Percentiles rank a stretch among this genome's conserved stretches.
phyloP scores from a whole-genome alignment of 2,329 filamentous ascomycete genomes.

The Cercospora sojina region DNA sequence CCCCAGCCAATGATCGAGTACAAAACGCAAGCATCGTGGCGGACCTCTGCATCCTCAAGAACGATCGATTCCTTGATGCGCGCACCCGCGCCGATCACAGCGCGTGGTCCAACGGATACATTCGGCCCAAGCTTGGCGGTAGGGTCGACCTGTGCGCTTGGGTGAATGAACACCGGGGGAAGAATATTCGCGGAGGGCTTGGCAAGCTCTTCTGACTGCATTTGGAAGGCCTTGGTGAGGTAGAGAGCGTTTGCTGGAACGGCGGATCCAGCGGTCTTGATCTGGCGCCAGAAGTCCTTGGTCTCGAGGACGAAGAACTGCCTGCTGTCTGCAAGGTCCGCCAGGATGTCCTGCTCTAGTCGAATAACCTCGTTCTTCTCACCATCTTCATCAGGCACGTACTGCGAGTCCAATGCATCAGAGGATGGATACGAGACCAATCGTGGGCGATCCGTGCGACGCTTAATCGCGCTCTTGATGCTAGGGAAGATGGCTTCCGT shows the following conservation, averaged over 20 bases:
- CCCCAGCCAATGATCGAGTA: constrained; percentile 98
- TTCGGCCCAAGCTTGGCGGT: constrained; percentile 96
- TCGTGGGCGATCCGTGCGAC: constrained; percentile 84
- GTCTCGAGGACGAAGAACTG: constrained; percentile 98
- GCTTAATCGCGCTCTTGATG: constrained; percentile 92
- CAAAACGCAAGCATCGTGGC: constrained; percentile 91
- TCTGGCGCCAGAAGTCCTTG: constrained; percentile 99
- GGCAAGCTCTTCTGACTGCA: constrained; percentile 75
- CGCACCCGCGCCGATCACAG: constrained; percentile 76
- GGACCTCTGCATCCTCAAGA: constrained; percentile 90
- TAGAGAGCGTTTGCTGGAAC: constrained; percentile 97
- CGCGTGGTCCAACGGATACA: constrained; percentile 92
- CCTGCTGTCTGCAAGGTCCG: constrained; percentile 93
- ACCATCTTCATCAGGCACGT: constrained; percentile 67
- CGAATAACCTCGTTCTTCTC: constrained; percentile 84
- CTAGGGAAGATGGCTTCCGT: constrained; percentile 95
- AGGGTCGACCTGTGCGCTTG: constrained; percentile 83
- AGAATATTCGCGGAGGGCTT: constrained; percentile 83
- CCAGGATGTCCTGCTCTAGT: constrained; percentile 93
- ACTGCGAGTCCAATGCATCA: constrained; percentile 75
- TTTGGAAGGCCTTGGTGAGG: constrained; percentile 88
- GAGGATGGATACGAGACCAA: constrained; percentile 94
- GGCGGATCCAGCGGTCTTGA: constrained; percentile 97
- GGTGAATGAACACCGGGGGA: constrained; percentile 92
- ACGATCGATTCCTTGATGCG: constrained; percentile 96